Evolutionary conservation across 129 eudicot species (phyloP).

Genomic region (Logfia minima): DNA sequence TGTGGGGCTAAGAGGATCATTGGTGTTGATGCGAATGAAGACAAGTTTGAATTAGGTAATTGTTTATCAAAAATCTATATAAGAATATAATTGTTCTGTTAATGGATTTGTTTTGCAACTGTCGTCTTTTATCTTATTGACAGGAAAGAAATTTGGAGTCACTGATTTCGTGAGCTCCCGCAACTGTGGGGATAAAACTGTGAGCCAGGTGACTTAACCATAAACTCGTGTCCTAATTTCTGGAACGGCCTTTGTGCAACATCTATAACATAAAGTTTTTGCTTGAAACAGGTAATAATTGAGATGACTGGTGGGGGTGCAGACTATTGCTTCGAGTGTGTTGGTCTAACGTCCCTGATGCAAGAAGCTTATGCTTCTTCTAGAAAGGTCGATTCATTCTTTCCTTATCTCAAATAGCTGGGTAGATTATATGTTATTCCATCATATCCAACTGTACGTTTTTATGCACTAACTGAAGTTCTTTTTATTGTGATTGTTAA

Average conservation of each 20-base stretch:
- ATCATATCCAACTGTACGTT: background rate
- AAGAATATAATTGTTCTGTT: background rate
- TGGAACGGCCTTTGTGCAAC: no score
- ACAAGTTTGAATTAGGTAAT: conserved; percentile 64
- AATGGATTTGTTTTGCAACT: background rate
- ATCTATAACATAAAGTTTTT: background rate
- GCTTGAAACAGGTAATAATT: conserved; percentile 48
- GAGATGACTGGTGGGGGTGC: conserved; percentile 91
- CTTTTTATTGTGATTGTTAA: background rate
- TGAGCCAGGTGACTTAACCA: conserved; percentile 58
- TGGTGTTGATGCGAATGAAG: conserved; percentile 76
- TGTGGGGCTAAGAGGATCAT: conserved; percentile 78
- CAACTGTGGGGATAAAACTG: conserved; percentile 50
- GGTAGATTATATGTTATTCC: background rate
- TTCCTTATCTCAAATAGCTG: background rate
- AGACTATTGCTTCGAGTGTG: conserved; percentile 87
- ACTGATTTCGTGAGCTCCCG: conserved; percentile 70
- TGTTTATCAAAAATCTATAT: conserved; percentile 31
- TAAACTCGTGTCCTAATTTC: background rate
- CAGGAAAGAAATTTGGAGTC: conserved; percentile 71
- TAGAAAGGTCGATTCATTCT: conserved; percentile 48
- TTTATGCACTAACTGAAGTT: background rate
- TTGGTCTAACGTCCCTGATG: conserved; percentile 58
- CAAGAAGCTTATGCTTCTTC: conserved; percentile 72
- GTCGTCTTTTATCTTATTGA: background rate